Evolutionary conservation across 495 filamentous ascomycete species (phyloP).

Genomic region (Hypomontagnella submonticulosa): DNA sequence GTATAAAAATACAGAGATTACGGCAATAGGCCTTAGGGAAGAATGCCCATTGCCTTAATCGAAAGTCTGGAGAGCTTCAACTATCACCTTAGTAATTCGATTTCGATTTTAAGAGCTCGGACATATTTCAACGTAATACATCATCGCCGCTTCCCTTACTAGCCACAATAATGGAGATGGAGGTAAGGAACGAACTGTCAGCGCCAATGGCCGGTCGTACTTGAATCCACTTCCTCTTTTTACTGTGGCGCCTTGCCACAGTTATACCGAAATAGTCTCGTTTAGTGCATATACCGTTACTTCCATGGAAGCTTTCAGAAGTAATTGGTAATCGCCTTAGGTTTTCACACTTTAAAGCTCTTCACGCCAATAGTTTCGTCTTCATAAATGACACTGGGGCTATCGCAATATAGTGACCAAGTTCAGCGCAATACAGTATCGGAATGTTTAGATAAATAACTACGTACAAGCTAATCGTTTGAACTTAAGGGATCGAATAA

Average conservation of each 20-base stretch:
- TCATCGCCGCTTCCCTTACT: conserved; percentile 26
- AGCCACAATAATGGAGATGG: conserved; percentile 15
- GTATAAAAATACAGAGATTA: conserved; percentile 13
- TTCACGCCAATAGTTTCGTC: too few relatives aligned
- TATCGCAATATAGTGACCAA: too few relatives aligned
- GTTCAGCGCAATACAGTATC: too few relatives aligned
- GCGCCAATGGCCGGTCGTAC: too few relatives aligned
- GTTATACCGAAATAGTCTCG: background rate
- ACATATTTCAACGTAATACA: conserved; percentile 33
- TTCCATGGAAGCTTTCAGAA: too few relatives aligned
- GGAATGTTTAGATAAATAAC: too few relatives aligned
- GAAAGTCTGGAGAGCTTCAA: conserved; percentile 20
- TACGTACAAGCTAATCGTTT: too few relatives aligned
- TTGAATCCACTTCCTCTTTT: too few relatives aligned
- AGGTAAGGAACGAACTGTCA: background rate
- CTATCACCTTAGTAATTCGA: conserved; percentile 38
- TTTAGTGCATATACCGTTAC: background rate
- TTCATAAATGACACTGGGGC: too few relatives aligned
- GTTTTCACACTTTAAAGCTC: too few relatives aligned
- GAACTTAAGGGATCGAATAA: too few relatives aligned
- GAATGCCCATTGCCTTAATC: conserved; percentile 22
- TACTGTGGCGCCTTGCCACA: background rate
- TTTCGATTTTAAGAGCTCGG: conserved; percentile 21
- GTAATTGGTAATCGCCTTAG: too few relatives aligned
- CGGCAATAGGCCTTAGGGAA: conserved; percentile 19